Base-by-base conservation (phyloP, 768 basidiomycete genomes). In the Obba rivulosa region DNA sequence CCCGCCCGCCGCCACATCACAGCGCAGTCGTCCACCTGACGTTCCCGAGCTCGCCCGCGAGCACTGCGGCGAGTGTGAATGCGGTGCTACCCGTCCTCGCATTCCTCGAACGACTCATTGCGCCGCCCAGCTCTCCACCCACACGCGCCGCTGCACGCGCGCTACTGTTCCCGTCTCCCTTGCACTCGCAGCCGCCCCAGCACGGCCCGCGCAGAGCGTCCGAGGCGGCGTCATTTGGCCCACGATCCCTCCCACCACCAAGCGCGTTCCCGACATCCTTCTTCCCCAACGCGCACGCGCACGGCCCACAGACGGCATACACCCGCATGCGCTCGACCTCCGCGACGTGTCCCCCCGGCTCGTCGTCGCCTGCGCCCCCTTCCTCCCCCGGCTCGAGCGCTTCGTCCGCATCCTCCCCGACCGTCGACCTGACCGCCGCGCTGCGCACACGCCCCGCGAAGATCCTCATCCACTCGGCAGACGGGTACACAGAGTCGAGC, bases 401-500 rank as follows among this genome's bases (percentile, higher is more conserved):
- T 40, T 14, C 25, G 24, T 48, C 46, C 57, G 52, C 41, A 44
- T 8, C 34, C 48, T 49, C 57, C 4, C 18, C n/a, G 20, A 8
- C 13, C 22, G 20, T 8, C 62, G 37, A 38, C 22, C 23, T 43
- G 22, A 49, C 47, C 24, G 48, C 52, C 44, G 35, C 56, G 21
- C 31, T 65, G 23, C 78, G 75, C 51, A 77, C 78, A 23, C 72
- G 66, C 48, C 87, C 86, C 4, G 69, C 83, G 46, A 89, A 90
- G 61, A 69, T 93, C 46, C 75, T 93, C 52, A 64, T 93, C 23
- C 88, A 91, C 65, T 87, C 85, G 16, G 78, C 84, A 16, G 92
- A 94, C 63, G 92, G 90, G 42, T 92, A 95, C 70, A 97, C 95
- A 20, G 94, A 97, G 66, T 87, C 89, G 9, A 87, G 86, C 21